Evolutionary conservation across 768 basidiomycete genomes (phyloP).

Genomic region (Mycena galopus): DNA sequence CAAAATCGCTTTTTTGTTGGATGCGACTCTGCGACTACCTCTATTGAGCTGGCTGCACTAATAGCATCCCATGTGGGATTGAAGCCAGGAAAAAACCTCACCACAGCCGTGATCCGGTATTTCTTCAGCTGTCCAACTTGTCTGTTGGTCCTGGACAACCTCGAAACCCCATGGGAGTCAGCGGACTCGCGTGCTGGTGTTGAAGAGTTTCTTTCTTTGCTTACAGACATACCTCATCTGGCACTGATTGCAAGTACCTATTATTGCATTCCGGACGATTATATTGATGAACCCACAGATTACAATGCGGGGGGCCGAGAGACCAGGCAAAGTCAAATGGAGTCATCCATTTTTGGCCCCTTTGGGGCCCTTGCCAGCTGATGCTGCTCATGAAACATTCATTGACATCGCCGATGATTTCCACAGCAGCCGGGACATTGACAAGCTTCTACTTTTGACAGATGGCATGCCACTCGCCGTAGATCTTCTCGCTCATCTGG

Average conservation of each 20-base stretch:
- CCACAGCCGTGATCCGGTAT: background rate
- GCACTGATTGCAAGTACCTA: conserved; percentile 2
- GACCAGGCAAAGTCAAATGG: conserved; percentile 18
- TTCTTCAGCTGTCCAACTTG: background rate
- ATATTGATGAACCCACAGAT: conserved; percentile 1
- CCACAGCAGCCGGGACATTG: background rate
- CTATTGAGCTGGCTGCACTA: background rate
- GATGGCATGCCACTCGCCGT: conserved; percentile 23
- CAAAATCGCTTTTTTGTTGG: conserved; percentile 7
- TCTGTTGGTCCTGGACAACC: too few relatives aligned
- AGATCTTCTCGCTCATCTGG: conserved; percentile 14
- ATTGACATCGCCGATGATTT: conserved; percentile 19
- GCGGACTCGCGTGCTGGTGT: too few relatives aligned
- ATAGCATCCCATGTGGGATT: conserved; percentile 12
- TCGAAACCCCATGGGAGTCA: too few relatives aligned
- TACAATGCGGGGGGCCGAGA: conserved; percentile 28
- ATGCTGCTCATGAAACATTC: conserved; percentile 21
- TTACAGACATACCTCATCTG: conserved; percentile 10
- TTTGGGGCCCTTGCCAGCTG: background rate
- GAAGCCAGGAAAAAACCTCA: conserved; percentile 8
- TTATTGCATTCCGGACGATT: background rate
- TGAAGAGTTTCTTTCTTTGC: too few relatives aligned
- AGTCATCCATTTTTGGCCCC: conserved; percentile 18
- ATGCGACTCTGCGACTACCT: background rate
- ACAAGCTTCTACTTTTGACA: conserved; percentile 2